These are phyloP conservation scores for Chlorella sorokiniana DNA, from an alignment of 139 green algal species.

Conservation along the genomic window DNA sequence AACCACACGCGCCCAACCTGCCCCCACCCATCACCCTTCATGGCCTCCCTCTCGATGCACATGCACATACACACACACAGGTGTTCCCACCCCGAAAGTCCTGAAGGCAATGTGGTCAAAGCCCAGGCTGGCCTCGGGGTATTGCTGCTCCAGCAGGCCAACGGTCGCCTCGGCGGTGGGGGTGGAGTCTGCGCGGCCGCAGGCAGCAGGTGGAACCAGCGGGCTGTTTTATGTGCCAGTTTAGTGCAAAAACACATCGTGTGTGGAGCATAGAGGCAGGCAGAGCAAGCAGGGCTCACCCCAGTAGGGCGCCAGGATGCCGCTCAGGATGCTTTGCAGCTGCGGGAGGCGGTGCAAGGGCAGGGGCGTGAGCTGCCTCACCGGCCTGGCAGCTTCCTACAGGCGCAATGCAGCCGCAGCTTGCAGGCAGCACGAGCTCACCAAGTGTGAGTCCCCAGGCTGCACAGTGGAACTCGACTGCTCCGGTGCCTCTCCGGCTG, in stretches of 20 bases:
- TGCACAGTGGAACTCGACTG: too few species aligned
- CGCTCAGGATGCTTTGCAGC: slow-evolving; percentile 28
- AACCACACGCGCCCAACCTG: too few species aligned
- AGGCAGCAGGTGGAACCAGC: neutral
- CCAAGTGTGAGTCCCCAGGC: neutral
- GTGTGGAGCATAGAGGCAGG: too few species aligned
- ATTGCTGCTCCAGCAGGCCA: slow-evolving; percentile 16
- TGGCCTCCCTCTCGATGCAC: too few species aligned
- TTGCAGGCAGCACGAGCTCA: neutral
- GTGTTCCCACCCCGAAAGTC: slow-evolving; percentile 37
- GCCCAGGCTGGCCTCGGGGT: neutral
- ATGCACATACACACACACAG: too few species aligned
- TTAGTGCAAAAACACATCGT: too few species aligned
- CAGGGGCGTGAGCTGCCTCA: neutral
- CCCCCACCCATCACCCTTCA: too few species aligned
- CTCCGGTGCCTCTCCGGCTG: neutral
- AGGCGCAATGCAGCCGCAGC: neutral
- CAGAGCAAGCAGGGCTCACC: neutral
- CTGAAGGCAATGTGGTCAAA: slow-evolving; percentile 57
- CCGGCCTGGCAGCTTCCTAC: neutral
- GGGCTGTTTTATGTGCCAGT: neutral
- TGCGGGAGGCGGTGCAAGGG: neutral
- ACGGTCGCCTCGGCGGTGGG: slow-evolving; percentile 39
- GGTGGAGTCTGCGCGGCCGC: slow-evolving; percentile 25
- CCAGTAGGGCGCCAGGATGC: slow-evolving; percentile 49